phyloP scores from a whole-genome alignment of 352 stramenopile species.

The Globisporangium perplexum region DNA sequence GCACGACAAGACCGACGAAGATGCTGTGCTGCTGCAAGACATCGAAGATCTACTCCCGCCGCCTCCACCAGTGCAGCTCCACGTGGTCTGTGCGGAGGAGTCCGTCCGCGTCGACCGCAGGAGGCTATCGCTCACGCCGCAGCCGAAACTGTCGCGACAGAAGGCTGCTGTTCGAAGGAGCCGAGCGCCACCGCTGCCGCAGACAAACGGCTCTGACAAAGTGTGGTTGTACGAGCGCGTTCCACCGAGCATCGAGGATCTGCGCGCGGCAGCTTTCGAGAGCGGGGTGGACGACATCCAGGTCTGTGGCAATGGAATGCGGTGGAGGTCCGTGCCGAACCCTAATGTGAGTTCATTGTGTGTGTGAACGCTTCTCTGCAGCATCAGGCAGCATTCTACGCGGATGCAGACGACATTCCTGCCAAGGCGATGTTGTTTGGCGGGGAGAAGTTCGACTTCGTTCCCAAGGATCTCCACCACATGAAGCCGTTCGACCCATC shows the following conservation, averaged over 20 bases:
- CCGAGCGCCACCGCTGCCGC: constrained; percentile 1
- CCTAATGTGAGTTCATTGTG: neutral
- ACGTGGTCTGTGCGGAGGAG: constrained; percentile 36
- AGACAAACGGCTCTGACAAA: constrained; percentile 7
- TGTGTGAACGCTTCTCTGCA: constrained; percentile 11
- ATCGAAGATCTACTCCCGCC: constrained; percentile 64
- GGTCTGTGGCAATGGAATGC: constrained; percentile 5
- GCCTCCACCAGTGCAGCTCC: constrained; percentile 22
- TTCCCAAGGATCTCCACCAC: constrained; percentile 23
- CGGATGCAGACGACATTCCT: constrained; percentile 47
- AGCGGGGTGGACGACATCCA: constrained; percentile 43
- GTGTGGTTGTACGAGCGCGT: constrained; percentile 43
- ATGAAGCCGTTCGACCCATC: constrained; percentile 45
- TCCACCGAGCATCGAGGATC: constrained; percentile 35
- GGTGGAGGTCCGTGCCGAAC: neutral
- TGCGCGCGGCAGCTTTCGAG: constrained; percentile 36
- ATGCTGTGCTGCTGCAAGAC: constrained; percentile 35
- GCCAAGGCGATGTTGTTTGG: constrained; percentile 71
- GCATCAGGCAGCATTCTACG: constrained; percentile 57
- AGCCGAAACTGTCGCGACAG: constrained; percentile 18
- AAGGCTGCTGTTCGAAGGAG: neutral
- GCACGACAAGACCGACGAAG: constrained; percentile 15
- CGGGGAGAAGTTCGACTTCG: constrained; percentile 65
- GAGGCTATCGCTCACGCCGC: constrained; percentile 39
- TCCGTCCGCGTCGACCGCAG: constrained; percentile 32